Percentiles rank a stretch among this genome's conserved stretches.
phyloP scores from a whole-genome alignment of 768 basidiomycete species.

The Candolleomyces eurysporus region DNA sequence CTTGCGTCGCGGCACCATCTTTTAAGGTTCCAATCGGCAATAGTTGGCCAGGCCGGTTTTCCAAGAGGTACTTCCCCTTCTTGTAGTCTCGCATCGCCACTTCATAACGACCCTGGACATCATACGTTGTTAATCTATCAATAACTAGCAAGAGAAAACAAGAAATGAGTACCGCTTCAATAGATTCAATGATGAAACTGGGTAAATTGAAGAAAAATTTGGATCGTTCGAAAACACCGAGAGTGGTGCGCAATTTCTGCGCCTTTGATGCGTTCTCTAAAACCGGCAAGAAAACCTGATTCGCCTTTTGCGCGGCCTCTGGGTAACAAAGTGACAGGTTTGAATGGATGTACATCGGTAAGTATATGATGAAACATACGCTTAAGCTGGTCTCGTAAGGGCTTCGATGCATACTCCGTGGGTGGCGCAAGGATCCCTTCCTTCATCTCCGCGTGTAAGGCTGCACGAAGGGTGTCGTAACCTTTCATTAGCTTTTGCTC shows the following conservation, averaged over 20 bases:
- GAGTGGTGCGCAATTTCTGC: slow-evolving; percentile 85
- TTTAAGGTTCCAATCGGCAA: slow-evolving; percentile 66
- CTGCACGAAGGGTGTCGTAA: slow-evolving; percentile 35
- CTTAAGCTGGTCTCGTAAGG: slow-evolving; percentile 82
- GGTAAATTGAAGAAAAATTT: slow-evolving; percentile 99
- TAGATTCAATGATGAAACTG: slow-evolving; percentile 80
- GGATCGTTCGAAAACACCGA: slow-evolving; percentile 93
- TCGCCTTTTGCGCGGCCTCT: slow-evolving; percentile 92
- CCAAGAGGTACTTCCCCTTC: slow-evolving; percentile 89
- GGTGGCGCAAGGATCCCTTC: slow-evolving; percentile 76
- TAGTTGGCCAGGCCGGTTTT: slow-evolving; percentile 85
- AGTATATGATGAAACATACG: slow-evolving; percentile 42
- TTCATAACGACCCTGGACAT: slow-evolving; percentile 85
- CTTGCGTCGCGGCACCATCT: slow-evolving; percentile 46
- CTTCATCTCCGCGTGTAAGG: slow-evolving; percentile 89
- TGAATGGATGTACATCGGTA: slow-evolving; percentile 1
- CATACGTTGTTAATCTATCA: background rate
- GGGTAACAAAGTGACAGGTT: slow-evolving; percentile 5
- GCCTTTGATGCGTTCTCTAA: slow-evolving; percentile 95
- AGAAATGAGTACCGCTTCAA: slow-evolving; percentile 71
- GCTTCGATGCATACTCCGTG: slow-evolving; percentile 80
- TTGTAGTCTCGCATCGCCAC: slow-evolving; percentile 94
- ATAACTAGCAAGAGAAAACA: background rate
- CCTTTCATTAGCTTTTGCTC: slow-evolving; percentile 7
- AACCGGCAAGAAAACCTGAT: slow-evolving; percentile 94